Conservation (phyloP, 1,284 basidiomycete species). For the Pseudozyma flocculosa region DNA sequence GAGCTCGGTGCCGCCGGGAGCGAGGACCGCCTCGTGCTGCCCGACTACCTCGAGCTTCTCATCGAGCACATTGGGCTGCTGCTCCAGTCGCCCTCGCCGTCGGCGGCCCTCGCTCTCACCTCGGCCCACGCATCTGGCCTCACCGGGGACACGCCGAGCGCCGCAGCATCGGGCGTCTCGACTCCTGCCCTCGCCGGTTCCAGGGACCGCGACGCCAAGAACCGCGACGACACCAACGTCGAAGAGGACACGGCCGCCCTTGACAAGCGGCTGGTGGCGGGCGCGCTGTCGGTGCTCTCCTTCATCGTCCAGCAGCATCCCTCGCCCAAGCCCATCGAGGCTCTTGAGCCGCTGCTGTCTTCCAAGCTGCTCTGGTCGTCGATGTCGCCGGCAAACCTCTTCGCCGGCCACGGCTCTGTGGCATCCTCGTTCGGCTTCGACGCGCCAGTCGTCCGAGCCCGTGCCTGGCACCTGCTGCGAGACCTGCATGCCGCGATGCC, state of each 20-base stretch:
- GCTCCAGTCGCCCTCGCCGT: conserved; percentile 35
- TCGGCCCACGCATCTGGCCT: conserved; percentile 23
- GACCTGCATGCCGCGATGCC: conserved; percentile 11
- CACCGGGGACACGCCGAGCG: conserved; percentile 10
- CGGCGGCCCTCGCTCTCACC: conserved; percentile 32
- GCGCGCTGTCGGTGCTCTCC: conserved; percentile 40
- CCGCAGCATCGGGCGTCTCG: conserved; percentile 20
- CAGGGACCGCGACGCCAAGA: conserved; percentile 51
- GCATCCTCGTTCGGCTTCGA: conserved; percentile 32
- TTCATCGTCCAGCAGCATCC: conserved; percentile 21
- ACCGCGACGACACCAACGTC: conserved; percentile 52
- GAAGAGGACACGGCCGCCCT: conserved; percentile 51
- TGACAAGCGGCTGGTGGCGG: conserved; percentile 50
- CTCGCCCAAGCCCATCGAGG: conserved; percentile 6
- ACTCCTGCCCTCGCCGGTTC: conserved; percentile 13
- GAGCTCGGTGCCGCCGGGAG: background rate
- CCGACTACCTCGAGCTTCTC: conserved; percentile 17
- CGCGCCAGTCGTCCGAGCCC: conserved; percentile 34
- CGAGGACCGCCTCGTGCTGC: conserved; percentile 9
- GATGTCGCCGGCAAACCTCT: conserved; percentile 18
- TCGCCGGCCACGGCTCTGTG: background rate
- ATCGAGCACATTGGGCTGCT: conserved; percentile 31
- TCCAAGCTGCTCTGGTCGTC: conserved; percentile 41
- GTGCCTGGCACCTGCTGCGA: conserved; percentile 44
- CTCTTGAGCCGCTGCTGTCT: conserved; percentile 28